A percentile compares a stretch with the other conserved stretches of the same genome.
Evolutionary conservation across 257 asterid species (phyloP).

Genomic region (Fraxinus pennsylvanica): DNA sequence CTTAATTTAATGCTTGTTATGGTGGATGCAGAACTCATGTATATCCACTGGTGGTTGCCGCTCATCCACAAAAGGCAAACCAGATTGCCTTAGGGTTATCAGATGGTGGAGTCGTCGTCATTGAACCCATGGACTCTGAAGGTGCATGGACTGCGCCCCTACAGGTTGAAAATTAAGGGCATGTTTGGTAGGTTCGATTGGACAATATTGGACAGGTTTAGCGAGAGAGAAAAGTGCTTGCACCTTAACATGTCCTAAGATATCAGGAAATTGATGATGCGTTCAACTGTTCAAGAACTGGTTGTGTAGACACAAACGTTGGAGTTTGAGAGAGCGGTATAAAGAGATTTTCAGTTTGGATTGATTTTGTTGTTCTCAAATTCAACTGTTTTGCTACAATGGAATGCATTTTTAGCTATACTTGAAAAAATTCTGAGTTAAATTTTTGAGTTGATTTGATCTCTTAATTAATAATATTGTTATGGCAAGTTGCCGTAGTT

Average conservation of each 20-base stretch:
- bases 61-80: constrained; percentile 63
- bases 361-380: background rate
- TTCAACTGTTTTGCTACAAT: background rate
- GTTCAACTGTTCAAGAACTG: background rate
- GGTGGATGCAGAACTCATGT: constrained; percentile 37
- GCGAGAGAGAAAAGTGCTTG: background rate
- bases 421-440: background rate
- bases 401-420: background rate
- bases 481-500: background rate
- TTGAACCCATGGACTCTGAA: constrained; percentile 51
- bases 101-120: constrained; percentile 54
- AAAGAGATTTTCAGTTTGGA: background rate
- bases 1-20: background rate
- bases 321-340: background rate
- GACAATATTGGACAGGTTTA: background rate
- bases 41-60: constrained; percentile 58
- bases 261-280: background rate
- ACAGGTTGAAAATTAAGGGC: constrained; percentile 9
- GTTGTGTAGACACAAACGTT: background rate
- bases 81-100: constrained; percentile 73
- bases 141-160: constrained; percentile 43
- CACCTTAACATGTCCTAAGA: background rate
- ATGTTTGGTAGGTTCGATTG: background rate
- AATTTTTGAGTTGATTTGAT: background rate
- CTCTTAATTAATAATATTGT: background rate